Evolutionary conservation across 2,329 filamentous ascomycete species (phyloP).

Genomic region (Canariomyces notabilis): DNA sequence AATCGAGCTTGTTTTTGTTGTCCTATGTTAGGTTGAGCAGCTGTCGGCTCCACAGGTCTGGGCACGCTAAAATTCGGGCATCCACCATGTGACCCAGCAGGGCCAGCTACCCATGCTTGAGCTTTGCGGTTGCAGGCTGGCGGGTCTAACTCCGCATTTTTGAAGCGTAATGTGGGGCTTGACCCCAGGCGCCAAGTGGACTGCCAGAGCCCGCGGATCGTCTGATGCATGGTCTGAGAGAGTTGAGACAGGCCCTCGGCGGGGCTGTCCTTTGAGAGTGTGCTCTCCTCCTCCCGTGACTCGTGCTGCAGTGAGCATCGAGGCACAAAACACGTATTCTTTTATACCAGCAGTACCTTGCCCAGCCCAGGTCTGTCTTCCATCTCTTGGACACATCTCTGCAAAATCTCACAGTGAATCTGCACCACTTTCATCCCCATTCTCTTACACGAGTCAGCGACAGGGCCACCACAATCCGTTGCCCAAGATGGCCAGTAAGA

Average conservation of each 20-base stretch:
- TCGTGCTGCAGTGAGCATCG: slow-evolving; percentile 6
- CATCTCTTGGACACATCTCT: too few species aligned
- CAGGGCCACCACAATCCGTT: slow-evolving; percentile 7
- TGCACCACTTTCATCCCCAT: too few species aligned
- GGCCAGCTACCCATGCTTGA: too few species aligned
- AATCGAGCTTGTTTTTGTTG: not conserved
- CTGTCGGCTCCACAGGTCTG: slow-evolving; percentile 1
- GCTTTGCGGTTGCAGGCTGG: slow-evolving; percentile 12
- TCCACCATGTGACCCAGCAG: slow-evolving; percentile 19
- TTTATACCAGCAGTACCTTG: not conserved
- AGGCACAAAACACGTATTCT: slow-evolving; percentile 16
- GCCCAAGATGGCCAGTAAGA: slow-evolving; percentile 53
- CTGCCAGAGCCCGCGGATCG: slow-evolving; percentile 13
- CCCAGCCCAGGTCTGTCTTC: too few species aligned
- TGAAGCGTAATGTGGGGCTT: slow-evolving; percentile 13
- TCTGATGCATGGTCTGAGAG: slow-evolving; percentile 17
- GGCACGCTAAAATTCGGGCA: slow-evolving; percentile 4
- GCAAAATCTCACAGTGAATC: too few species aligned
- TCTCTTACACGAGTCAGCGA: too few species aligned
- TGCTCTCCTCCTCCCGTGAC: slow-evolving; percentile 23
- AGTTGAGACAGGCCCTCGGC: slow-evolving; percentile 12
- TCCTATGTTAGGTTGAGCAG: slow-evolving; percentile 1
- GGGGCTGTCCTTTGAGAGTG: slow-evolving; percentile 15
- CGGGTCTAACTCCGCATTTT: slow-evolving; percentile 21
- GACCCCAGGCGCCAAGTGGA: slow-evolving; percentile 14